A percentile compares a stretch with the other conserved stretches of the same genome.
Conservation (phyloP, 2,329 filamentous ascomycete genomes). For the Colletotrichum somersetense region DNA sequence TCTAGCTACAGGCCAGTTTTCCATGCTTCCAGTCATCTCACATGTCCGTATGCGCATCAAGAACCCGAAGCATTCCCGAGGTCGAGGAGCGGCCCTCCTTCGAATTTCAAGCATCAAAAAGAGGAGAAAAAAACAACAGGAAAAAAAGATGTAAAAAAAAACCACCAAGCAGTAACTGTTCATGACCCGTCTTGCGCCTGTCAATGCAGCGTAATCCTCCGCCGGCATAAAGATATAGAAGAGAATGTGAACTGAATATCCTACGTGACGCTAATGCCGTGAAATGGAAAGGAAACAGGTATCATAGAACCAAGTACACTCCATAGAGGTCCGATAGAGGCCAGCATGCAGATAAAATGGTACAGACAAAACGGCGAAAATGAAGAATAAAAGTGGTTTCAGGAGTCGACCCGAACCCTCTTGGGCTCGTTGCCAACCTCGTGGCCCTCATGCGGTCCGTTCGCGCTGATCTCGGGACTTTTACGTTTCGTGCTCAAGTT, state of each 20-base stretch:
- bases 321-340: constrained; percentile 23
- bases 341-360: constrained; percentile 37
- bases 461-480: constrained; percentile 64
- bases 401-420: constrained; percentile 65
- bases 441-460: constrained; percentile 56
- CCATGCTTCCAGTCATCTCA: constrained; percentile 32
- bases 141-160: not conserved
- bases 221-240: constrained; percentile 19
- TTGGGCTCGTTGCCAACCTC: constrained; percentile 64
- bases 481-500: constrained; percentile 62
- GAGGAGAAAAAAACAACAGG: not conserved
- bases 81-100: constrained; percentile 9
- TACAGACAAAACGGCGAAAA: constrained; percentile 25
- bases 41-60: constrained; percentile 36
- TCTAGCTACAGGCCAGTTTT: constrained; percentile 19
- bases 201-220: constrained; percentile 27
- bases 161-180: constrained; percentile 24
- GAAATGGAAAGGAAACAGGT: constrained; percentile 38
- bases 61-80: constrained; percentile 10
- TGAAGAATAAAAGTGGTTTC: constrained; percentile 24
- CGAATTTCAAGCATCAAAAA: not conserved
- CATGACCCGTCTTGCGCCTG: constrained; percentile 30
- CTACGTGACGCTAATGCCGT: constrained; percentile 42
- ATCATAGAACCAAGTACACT: constrained; percentile 43
- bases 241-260: constrained; percentile 32